phyloP scores from a whole-genome alignment of 1,284 basidiomycete species.

The Puccinia brachypodii region DNA sequence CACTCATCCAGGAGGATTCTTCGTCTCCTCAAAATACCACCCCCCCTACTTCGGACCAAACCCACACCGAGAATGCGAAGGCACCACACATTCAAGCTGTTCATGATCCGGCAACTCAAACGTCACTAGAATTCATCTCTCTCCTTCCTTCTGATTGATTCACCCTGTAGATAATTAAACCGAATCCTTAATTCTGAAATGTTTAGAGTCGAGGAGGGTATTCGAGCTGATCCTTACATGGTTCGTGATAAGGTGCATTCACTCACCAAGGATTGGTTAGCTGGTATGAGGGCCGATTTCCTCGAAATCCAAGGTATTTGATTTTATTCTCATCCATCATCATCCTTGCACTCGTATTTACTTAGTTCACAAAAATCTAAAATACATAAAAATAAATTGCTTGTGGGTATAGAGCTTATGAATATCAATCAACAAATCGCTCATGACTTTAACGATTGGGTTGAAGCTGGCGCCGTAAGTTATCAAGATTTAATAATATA shows the following conservation, averaged over 20 bases:
- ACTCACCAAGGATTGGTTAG: conserved; percentile 13
- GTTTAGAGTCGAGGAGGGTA: not conserved
- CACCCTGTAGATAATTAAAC: not conserved
- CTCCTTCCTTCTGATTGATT: not conserved
- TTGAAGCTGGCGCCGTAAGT: conserved; percentile 25
- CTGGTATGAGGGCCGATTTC: conserved; percentile 13
- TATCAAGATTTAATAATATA: not conserved
- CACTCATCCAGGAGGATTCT: not conserved
- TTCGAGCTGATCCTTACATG: not conserved
- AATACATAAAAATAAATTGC: not conserved
- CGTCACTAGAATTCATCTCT: not conserved
- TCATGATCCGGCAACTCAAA: not conserved
- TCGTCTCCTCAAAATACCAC: not conserved
- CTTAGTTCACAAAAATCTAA: not conserved
- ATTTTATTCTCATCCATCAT: not conserved
- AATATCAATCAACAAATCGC: conserved; percentile 11
- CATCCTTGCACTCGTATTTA: not conserved
- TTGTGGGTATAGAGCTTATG: conserved; percentile 11
- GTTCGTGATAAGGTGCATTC: conserved; percentile 5
- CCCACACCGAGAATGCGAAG: not conserved
- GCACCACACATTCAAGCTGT: not conserved
- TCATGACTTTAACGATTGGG: conserved; percentile 28
- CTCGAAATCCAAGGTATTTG: conserved; percentile 24
- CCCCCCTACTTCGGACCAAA: not conserved
- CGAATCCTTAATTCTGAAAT: not conserved